Conservation (phyloP, 164 flowering plant species). For the Piper betle region DNA sequence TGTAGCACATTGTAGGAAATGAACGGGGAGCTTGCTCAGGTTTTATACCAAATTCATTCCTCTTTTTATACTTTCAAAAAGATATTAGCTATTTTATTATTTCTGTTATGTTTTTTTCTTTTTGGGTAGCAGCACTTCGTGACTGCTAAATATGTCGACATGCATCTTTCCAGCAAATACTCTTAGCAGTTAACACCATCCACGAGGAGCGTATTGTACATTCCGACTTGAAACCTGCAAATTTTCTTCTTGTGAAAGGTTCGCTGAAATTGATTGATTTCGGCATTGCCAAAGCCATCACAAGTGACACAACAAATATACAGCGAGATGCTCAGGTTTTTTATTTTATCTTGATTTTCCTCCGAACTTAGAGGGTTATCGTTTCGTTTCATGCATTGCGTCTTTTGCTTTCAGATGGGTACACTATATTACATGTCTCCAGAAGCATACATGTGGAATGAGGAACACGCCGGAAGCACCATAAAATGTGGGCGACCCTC, state of each 20-base stretch:
- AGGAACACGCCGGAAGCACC: conserved; percentile 70
- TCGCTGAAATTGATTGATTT: conserved; percentile 92
- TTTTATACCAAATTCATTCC: too few relatives aligned
- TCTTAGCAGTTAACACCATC: conserved; percentile 87
- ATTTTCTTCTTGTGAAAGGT: conserved; percentile 94
- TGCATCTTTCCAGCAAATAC: conserved; percentile 66
- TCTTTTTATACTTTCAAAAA: too few relatives aligned
- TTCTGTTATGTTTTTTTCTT: too few relatives aligned
- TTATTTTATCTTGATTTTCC: background rate
- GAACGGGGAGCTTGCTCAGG: too few relatives aligned
- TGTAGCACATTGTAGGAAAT: too few relatives aligned
- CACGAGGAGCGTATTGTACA: conserved; percentile 99
- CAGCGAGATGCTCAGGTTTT: conserved; percentile 97
- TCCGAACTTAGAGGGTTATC: too few relatives aligned
- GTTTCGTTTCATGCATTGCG: background rate
- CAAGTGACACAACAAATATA: conserved; percentile 95
- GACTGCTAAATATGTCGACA: background rate
- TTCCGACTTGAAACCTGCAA: conserved; percentile 98
- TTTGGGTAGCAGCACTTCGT: background rate
- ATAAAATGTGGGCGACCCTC: conserved; percentile 97
- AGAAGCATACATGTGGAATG: conserved; percentile 97
- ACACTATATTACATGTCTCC: conserved; percentile 99
- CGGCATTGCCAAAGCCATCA: conserved; percentile 97
- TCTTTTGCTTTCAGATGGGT: conserved; percentile 50
- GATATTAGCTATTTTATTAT: too few relatives aligned